These are phyloP conservation scores for Didymella segeticola DNA, from an alignment of 2,329 filamentous ascomycete genomes.

Conservation along the genomic window DNA sequence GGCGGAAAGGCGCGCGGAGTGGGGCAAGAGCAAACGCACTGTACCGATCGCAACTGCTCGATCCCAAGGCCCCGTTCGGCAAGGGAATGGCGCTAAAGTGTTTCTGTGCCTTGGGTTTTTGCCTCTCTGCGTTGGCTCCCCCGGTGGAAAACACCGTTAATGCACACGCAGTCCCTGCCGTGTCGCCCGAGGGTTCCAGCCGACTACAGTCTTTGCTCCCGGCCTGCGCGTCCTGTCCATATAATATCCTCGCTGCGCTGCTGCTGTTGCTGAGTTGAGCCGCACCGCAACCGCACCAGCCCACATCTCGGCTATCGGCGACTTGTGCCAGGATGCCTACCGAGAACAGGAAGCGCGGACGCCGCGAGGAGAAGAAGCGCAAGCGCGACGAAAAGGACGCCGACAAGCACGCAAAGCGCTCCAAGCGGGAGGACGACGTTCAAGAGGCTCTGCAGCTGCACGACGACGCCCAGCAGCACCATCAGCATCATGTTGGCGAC, in stretches of 20 bases:
- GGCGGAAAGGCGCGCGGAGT: too few species aligned
- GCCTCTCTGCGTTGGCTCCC: conserved; percentile 13
- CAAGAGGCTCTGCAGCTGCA: conserved; percentile 13
- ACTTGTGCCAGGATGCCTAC: conserved; percentile 59
- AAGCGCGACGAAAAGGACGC: conserved; percentile 56
- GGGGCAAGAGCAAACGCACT: too few species aligned
- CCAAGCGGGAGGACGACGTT: conserved; percentile 29
- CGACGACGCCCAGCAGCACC: conserved; percentile 26
- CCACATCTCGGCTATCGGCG: conserved; percentile 22
- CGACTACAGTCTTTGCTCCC: not conserved
- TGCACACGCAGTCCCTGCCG: conserved; percentile 12
- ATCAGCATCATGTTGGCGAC: conserved; percentile 14
- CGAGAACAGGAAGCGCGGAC: conserved; percentile 64
- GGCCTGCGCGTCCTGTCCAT: too few species aligned
- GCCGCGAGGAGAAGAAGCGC: conserved; percentile 60
- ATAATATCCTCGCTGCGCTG: conserved; percentile 1
- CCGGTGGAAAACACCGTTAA: conserved; percentile 13
- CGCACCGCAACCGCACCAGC: too few species aligned
- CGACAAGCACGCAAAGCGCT: conserved; percentile 47
- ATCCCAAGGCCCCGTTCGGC: not conserved
- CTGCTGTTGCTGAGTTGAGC: conserved; percentile 13
- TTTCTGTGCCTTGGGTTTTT: conserved; percentile 9
- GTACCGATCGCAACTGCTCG: not conserved
- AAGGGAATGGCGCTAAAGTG: conserved; percentile 1
- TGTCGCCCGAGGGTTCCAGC: conserved; percentile 2